Conservation (phyloP, 441 rosid species). For the Corymbia calophylla region DNA sequence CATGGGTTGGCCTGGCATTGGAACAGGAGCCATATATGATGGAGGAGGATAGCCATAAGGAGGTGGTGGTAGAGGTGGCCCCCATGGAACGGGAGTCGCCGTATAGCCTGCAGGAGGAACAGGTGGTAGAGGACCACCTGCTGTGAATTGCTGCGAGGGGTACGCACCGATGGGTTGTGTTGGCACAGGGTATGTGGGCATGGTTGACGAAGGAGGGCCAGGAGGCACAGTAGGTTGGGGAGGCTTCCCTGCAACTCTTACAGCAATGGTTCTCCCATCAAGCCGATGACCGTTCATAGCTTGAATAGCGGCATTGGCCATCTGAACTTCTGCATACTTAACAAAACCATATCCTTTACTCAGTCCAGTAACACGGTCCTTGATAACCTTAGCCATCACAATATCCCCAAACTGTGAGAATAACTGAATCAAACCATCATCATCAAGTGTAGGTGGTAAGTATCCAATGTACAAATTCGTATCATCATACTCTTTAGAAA, state of each 20-base stretch:
- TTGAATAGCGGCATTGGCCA: conserved; percentile 81
- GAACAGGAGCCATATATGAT: conserved; percentile 44
- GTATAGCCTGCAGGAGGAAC: conserved; percentile 51
- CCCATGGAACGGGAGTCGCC: conserved; percentile 84
- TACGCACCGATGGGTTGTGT: conserved; percentile 61
- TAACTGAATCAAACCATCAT: conserved; percentile 78
- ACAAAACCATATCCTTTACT: conserved; percentile 99
- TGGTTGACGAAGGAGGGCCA: conserved; percentile 59
- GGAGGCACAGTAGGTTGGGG: conserved; percentile 83
- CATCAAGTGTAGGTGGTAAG: conserved; percentile 84
- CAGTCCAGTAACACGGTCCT: conserved; percentile 73
- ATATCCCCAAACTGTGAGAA: conserved; percentile 89
- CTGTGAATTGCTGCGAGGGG: conserved; percentile 73
- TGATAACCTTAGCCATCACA: conserved; percentile 97
- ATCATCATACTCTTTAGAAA: conserved; percentile 79
- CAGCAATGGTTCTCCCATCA: conserved; percentile 91
- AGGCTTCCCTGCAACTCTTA: conserved; percentile 95
- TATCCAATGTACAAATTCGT: conserved; percentile 93
- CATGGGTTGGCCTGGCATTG: conserved; percentile 76
- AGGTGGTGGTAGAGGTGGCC: conserved; percentile 73
- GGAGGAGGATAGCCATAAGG: conserved; percentile 59
- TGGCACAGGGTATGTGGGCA: conserved; percentile 53
- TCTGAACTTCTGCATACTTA: conserved; percentile 84
- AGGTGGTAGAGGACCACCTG: conserved; percentile 70
- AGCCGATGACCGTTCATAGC: conserved; percentile 85